Evolutionary conservation across 306 rosid genomes (phyloP), one percentile per base, ranked within the genome.

Genomic region (Fagus sylvatica): DNA sequence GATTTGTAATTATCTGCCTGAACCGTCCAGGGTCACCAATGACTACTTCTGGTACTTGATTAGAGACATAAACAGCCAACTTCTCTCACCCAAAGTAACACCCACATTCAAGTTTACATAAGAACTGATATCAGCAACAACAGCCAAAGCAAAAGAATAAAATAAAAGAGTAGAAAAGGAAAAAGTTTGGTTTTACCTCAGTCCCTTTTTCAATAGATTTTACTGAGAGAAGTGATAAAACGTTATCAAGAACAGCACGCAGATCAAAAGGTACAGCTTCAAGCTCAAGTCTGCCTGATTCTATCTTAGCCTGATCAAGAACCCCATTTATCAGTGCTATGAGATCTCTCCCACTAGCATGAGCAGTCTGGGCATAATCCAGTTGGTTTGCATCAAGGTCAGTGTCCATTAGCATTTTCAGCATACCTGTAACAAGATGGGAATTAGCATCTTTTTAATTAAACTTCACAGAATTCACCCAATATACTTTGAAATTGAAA

Each of bases 361-460:
- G 93, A 51, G 97, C 97, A 83, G 96, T 92, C 76, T 83, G 85
- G 11, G 98, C 98, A 78, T 68, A 95, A 67, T 95, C 98, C 85
- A 86, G 78, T 82, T 95, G 98, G 82, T 76, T 89, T 36, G 92
- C 82, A 74, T 93, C 91, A 6, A 92, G 97, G 39, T 92, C 93
- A 15, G 98, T 92, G 79, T 95, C 93, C 98, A 92, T 92, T 86
- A 95, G 88, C 97, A 95, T 91, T 91, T 91, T 94, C 83, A 95
- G 91, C 97, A 95, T 92, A 67, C 98, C 98, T 94, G 82, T 75
- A 82, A 83, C 81, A 75, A 65, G 42, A 78, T 78, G 39, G 66
- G 67, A 78, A 53, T 11, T 40, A 73, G 17, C 22, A 67, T 72
- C 80, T 33, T 81, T 57, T 49, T 64, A 79, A 77, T 77, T 28